Base-by-base conservation (phyloP, 2,329 filamentous ascomycete species). In the Gnomoniopsis smithogilvyi region DNA sequence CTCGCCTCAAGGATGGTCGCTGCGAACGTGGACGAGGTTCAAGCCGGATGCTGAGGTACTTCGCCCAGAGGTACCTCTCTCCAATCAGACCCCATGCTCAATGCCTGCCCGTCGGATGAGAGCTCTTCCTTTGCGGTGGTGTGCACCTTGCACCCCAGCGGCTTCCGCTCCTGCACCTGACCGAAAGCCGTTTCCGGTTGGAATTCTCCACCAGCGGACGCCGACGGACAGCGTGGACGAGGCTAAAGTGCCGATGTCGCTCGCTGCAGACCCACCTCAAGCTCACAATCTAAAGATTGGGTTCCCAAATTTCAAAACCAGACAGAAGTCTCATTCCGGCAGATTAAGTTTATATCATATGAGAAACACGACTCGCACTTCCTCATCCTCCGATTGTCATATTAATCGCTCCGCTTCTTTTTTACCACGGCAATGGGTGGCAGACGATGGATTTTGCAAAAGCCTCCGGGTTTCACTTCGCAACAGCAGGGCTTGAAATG, bases 161-260 rank as follows among this genome's bases (percentile, higher is more conserved):
- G 8, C n/a, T n/a, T n/a, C n/a, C n/a, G n/a, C n/a, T n/a, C n/a
- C n/a, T n/a, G 26, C 26, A 30, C 8, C 26, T 30, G 26, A 30
- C 26, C 26, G 26, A 30, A 30, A 30, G 26, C 26, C 26, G 26
- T 30, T 30, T 30, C 26, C 26, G 26, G 26, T 30, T 30, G 26
- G 26, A n/a, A 17, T 6, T 22, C 3, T 36, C 34, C 56, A 41
- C 33, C 36, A n/a, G n/a, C n/a, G n/a, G n/a, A n/a, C n/a, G n/a
- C n/a, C n/a, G n/a, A n/a, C n/a, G n/a, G n/a, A n/a, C n/a, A n/a
- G n/a, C n/a, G 11, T 41, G 12, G 36, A 24, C 41, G 30, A 47
- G 30, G 51, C 48, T 41, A n/a, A 52, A 52, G 6, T 46, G 57
- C 57, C 57, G 57, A 55, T 59, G 55, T 51, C 57, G 57, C 57